A percentile compares a stretch with the other conserved stretches of the same genome.
Evolutionary conservation across 768 basidiomycete genomes (phyloP).

Genomic region (Suillus paluster): DNA sequence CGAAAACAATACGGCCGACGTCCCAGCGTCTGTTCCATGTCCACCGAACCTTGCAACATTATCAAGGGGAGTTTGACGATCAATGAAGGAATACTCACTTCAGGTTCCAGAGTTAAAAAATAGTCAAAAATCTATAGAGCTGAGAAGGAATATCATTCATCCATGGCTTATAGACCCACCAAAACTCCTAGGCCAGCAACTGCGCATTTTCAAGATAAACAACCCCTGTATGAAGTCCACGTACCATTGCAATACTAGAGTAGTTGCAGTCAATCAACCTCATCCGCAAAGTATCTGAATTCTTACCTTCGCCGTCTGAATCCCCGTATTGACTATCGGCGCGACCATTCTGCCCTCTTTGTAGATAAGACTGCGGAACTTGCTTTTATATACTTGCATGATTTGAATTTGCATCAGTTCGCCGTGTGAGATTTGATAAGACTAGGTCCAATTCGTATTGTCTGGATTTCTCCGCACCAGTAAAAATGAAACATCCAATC

Average conservation of each 20-base stretch:
- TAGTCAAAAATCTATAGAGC: neutral
- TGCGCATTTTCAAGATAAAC: neutral
- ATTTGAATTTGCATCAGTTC: too few species aligned
- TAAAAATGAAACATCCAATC: neutral
- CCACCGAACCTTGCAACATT: neutral
- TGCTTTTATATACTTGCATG: too few species aligned
- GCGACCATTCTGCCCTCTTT: too few species aligned
- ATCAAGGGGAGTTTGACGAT: neutral
- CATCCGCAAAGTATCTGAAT: too few species aligned
- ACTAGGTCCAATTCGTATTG: too few species aligned
- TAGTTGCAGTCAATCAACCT: too few species aligned
- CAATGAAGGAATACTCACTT: neutral
- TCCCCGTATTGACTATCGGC: too few species aligned
- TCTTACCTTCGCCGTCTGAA: too few species aligned
- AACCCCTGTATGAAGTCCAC: neutral
- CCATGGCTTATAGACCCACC: neutral
- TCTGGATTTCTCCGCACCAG: neutral
- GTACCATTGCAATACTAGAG: too few species aligned
- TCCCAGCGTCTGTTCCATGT: conserved; percentile 12
- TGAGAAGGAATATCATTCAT: neutral
- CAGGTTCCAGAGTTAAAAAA: neutral
- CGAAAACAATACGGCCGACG: conserved; percentile 1
- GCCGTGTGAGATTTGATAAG: too few species aligned
- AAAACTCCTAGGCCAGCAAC: conserved; percentile 2
- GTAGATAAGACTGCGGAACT: too few species aligned